Evolutionary conservation across 331 rosid genomes (phyloP).

Genomic region (Malus hybrid): DNA sequence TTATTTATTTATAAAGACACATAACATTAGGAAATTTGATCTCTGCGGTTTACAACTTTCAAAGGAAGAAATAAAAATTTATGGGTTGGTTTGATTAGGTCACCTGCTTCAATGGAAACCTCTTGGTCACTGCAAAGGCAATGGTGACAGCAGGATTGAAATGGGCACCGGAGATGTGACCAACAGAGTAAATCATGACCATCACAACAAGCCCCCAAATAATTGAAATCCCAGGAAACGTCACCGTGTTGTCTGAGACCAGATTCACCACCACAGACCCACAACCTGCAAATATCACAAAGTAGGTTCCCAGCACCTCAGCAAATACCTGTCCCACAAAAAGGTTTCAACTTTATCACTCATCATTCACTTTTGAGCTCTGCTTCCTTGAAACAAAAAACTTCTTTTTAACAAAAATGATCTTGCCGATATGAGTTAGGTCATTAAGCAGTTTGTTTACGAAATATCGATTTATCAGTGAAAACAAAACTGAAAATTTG

Average conservation of each 20-base stretch:
- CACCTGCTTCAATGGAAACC: constrained; percentile 75
- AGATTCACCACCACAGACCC: constrained; percentile 63
- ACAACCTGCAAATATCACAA: constrained; percentile 76
- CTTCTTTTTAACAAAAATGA: too few relatives aligned
- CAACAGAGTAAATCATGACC: constrained; percentile 70
- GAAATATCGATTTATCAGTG: background rate
- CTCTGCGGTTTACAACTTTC: background rate
- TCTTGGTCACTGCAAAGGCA: constrained; percentile 59
- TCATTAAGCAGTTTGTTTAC: background rate
- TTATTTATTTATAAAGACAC: background rate
- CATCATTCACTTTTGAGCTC: background rate
- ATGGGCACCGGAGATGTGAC: constrained; percentile 92
- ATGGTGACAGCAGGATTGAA: constrained; percentile 85
- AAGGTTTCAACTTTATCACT: background rate
- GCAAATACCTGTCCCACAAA: constrained; percentile 53
- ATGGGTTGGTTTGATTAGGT: constrained; percentile 1
- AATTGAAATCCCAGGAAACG: constrained; percentile 58
- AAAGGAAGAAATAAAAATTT: background rate
- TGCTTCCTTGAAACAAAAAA: background rate
- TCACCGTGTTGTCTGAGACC: constrained; percentile 23
- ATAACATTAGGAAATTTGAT: background rate
- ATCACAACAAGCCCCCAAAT: constrained; percentile 72
- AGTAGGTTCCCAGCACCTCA: constrained; percentile 68
- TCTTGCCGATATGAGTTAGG: background rate
- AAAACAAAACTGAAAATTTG: background rate